Percentiles rank a stretch among this genome's conserved stretches.
phyloP scores from a whole-genome alignment of 164 flowering plant genomes.

The Buxus sempervirens region DNA sequence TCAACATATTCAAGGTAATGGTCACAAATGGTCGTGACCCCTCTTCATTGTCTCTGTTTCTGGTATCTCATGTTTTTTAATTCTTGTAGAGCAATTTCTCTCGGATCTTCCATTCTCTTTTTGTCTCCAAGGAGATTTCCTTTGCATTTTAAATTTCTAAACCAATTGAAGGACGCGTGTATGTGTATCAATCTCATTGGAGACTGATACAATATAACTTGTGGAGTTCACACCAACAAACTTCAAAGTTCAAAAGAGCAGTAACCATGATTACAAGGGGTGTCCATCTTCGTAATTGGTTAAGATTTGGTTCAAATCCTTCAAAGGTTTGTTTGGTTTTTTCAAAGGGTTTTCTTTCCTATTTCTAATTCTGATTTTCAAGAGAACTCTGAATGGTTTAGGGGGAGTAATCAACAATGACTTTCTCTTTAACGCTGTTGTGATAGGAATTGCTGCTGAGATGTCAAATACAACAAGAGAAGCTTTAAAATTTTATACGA shows the following conservation, averaged over 20 bases:
- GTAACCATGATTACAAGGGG: conserved; percentile 20
- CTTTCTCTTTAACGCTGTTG: not conserved
- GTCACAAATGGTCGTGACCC: too few species aligned
- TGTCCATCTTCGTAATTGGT: conserved; percentile 8
- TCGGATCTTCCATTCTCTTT: too few species aligned
- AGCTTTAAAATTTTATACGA: too few species aligned
- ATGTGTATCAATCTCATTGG: too few species aligned
- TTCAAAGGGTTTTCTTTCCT: not conserved
- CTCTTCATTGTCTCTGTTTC: too few species aligned
- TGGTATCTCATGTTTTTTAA: too few species aligned
- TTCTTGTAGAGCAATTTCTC: too few species aligned
- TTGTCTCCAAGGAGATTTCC: too few species aligned
- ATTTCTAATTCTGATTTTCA: not conserved
- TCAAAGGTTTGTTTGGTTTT: conserved; percentile 19
- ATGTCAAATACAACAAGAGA: not conserved
- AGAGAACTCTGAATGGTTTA: not conserved
- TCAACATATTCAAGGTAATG: too few species aligned
- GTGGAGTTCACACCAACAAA: not conserved
- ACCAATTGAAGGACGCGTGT: too few species aligned
- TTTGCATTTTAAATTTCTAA: too few species aligned
- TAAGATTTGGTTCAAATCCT: conserved; percentile 2
- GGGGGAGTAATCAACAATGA: not conserved
- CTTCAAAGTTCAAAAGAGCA: not conserved
- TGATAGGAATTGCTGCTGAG: not conserved
- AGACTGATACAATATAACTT: too few species aligned